A percentile compares a stretch with the other conserved stretches of the same genome.
Evolutionary conservation across 2,329 filamentous ascomycete genomes (phyloP).

Genomic region (Fusarium begoniae): DNA sequence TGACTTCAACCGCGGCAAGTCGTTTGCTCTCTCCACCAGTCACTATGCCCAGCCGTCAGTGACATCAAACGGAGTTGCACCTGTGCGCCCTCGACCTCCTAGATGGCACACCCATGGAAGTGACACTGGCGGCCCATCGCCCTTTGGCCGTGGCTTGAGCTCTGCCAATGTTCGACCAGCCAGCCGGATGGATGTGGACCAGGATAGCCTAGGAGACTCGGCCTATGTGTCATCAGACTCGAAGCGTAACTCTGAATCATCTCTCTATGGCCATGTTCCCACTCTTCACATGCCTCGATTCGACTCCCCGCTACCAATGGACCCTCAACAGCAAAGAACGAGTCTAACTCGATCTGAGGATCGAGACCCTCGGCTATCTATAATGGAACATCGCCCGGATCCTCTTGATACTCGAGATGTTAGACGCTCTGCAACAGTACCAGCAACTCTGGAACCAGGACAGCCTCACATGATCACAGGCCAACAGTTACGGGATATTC

Average conservation of each 20-base stretch:
- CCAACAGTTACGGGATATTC: conserved; percentile 63
- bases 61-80: conserved; percentile 36
- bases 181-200: conserved; percentile 55
- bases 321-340: conserved; percentile 37
- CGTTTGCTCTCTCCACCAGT: conserved; percentile 56
- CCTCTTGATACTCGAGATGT: conserved; percentile 44
- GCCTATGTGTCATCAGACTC: conserved; percentile 64
- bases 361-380: conserved; percentile 63
- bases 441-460: conserved; percentile 57
- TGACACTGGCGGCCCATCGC: conserved; percentile 52
- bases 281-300: conserved; percentile 56
- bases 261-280: conserved; percentile 51
- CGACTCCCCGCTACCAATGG: conserved; percentile 49
- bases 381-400: conserved; percentile 59
- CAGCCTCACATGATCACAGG: conserved; percentile 63
- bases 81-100: conserved; percentile 54
- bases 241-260: conserved; percentile 62
- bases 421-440: conserved; percentile 61
- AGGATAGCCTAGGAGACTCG: conserved; percentile 60
- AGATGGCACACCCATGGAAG: conserved; percentile 61
- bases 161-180: conserved; percentile 31
- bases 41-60: conserved; percentile 54
- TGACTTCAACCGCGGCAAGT: conserved; percentile 66
- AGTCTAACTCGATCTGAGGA: conserved; percentile 57
- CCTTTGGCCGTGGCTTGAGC: conserved; percentile 39